Evolutionary conservation across 257 asterid genomes (phyloP), one percentile per base, ranked within the genome.

Genomic region (Jacaranda mimosifolia): DNA sequence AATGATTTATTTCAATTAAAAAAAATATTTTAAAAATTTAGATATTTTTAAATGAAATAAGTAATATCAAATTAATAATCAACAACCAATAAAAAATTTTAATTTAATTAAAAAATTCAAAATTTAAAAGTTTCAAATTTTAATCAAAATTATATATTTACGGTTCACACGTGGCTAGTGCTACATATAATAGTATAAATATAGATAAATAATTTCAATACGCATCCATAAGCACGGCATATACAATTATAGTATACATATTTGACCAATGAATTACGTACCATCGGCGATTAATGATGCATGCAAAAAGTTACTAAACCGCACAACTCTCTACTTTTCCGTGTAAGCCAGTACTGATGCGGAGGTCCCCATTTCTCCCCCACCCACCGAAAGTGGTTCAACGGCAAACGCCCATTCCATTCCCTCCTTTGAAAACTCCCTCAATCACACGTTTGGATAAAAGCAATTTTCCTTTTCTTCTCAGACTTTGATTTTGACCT

Each of bases 321-420:
- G 51, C 70, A 62, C 62, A 73, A 45, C 0, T 57, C 73, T 26
- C 79, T 43, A 75, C 36, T 19, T 65, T 65, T 65, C 55, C 80
- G 74, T 57, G 45, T 40, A 64, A 19, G 53, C 42, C 79, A 63
- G 42, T 67, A 9, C 6, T 42, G 68, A 75, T 52, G 58, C 10
- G 15, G 46, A 76, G 13, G 48, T 69, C 38, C 45, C 63, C 39
- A 45, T 32, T 75, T 63, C 52, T 63, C 40, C 69, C 70, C 64
- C 59, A 75, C 70, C 75, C n/a, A 55, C 10, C 55, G 36, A 53
- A 63, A 71, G 81, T 81, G 46, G 85, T 76, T 81, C 75, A 81
- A 68, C 85, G 45, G 59, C 81, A 55, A 70, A 70, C 70, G 49
- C 63, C 65, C 68, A 43, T 17, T 45, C 65, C 77, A 26, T 26